Evolutionary conservation across 129 eudicot species (phyloP), one percentile per base, ranked within the genome.

Genomic region (Lactuca sativa): DNA sequence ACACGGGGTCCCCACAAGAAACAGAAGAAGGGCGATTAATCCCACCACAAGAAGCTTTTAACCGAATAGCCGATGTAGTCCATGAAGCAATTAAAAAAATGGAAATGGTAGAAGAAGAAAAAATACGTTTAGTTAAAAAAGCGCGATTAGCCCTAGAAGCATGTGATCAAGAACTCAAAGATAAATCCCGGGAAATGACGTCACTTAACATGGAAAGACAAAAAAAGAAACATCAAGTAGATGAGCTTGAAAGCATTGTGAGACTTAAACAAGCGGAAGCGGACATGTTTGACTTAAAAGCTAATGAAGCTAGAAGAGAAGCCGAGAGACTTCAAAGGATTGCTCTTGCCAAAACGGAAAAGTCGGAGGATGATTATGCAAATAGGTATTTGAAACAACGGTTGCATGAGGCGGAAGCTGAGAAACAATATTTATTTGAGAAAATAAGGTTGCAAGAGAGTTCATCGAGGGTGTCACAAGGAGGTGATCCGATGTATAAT

Each of bases 1-100:
- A 43, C 3, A 43, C 13, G 49, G 13, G 10, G 13, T 43, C 49
- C 51, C 84, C 86, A 38, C 59, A 77, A 56, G 86, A 80, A 78
- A 81, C 55, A 63, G 84, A 81, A 80, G 95, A 82, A 15, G 70
- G 60, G 11, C 86, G 72, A 36, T 82, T 79, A 43, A 84, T 86
- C 72, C 87, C 97, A n/a, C 97, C 97, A 69, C 95, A 84, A 52
- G 97, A 90, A 77, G 95, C 97, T 1, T 84, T 82, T 78, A 85
- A 85, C 72, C 78, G 80, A 67, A 90, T 86, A 12, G 95, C 95
- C 11, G 95, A 90, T 9, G 95, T 90, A 32, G 97, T 86, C 10
- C 89, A 86, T 44, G 97, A 90, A 81, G 95, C 97, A 55, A 81
- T 90, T 1, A 86, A 77, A 71, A 90, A 90, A 60, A 90, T 90